Base-by-base conservation (phyloP, 2,329 filamentous ascomycete species). In the Aspergillus tanneri region DNA sequence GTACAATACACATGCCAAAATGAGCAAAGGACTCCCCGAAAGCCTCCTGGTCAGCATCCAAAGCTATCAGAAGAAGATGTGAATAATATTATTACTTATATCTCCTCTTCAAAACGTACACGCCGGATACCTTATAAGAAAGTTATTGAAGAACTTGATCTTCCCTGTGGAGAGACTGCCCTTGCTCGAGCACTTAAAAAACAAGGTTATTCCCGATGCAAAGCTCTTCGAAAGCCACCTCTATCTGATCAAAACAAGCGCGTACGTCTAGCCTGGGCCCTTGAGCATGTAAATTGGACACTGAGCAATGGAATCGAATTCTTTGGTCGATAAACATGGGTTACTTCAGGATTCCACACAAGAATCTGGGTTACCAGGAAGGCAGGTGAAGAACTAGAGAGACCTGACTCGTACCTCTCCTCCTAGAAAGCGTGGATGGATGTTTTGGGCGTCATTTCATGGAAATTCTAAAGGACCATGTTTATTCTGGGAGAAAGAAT, bases 1-100 rank as follows among this genome's bases (percentile, higher is more conserved):
- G 45, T 57, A 19, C 43, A 57, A 48, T 56, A 57, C 50, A 55
- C 52, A 7, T 56, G 49, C n/a, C 40, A 53, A 45, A 43, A 6
- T 12, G 6, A 50, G 8, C 38, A 51, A 36, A 12, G 24, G 4
- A 56, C 49, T 3, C 47, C 53, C 2, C n/a, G 38, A 24, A 59
- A 58, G 25, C 6, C 49, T 4, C 48, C 16, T 22, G 49, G 47
- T 1, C 8, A 46, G 8, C 6, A 12, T 14, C 42, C 56, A 1
- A 56, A 57, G 38, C 50, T 56, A 3, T 53, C 43, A 14, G 32
- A 57, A 4, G 23, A 43, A 4, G 35, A 56, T 23, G 18, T 59
- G 23, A 42, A 59, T 46, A 8, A 40, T 22, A 55, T 59, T 46
- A 54, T 59, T 35, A 21, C 25, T 9, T 57, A 39, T 27, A 57